Conservation (phyloP, 495 filamentous ascomycete genomes). For the Clohesyomyces aquaticus region DNA sequence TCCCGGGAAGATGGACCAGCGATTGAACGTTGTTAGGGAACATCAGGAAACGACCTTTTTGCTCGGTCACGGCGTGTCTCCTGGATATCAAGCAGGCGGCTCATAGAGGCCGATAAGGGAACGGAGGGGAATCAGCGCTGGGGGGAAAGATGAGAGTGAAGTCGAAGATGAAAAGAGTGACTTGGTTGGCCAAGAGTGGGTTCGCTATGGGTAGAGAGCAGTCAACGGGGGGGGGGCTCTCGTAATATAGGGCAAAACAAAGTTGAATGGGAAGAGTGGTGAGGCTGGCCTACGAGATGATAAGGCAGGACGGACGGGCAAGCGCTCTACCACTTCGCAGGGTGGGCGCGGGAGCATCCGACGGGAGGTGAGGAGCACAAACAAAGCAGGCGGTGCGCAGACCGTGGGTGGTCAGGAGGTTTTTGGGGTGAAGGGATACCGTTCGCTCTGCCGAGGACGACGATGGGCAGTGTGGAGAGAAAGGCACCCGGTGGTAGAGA, state of each 20-base stretch:
- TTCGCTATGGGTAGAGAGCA: too few relatives aligned
- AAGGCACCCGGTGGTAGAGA: neutral
- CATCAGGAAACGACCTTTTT: conserved; percentile 36
- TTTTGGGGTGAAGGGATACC: conserved; percentile 3
- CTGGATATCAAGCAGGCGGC: conserved; percentile 24
- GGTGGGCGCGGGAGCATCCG: conserved; percentile 40
- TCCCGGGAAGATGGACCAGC: conserved; percentile 40
- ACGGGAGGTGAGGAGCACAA: conserved; percentile 14
- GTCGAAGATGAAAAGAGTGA: conserved; percentile 6
- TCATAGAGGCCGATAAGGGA: conserved; percentile 33
- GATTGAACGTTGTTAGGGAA: conserved; percentile 34
- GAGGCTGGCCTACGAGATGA: conserved; percentile 36
- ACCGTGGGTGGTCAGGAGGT: conserved; percentile 16
- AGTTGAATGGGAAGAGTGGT: conserved; percentile 13
- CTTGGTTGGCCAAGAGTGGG: neutral
- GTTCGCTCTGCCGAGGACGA: too few relatives aligned
- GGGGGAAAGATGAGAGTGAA: neutral
- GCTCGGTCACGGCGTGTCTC: conserved; percentile 26
- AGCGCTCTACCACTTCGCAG: too few relatives aligned
- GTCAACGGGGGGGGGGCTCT: conserved; percentile 36
- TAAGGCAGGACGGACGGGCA: conserved; percentile 8
- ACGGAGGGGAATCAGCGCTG: conserved; percentile 1
- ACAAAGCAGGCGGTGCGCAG: conserved; percentile 1
- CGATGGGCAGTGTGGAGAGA: neutral
- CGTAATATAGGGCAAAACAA: conserved; percentile 34